These are phyloP conservation scores for Salix viminalis DNA, from an alignment of 345 rosid genomes.

Conservation along the genomic window DNA sequence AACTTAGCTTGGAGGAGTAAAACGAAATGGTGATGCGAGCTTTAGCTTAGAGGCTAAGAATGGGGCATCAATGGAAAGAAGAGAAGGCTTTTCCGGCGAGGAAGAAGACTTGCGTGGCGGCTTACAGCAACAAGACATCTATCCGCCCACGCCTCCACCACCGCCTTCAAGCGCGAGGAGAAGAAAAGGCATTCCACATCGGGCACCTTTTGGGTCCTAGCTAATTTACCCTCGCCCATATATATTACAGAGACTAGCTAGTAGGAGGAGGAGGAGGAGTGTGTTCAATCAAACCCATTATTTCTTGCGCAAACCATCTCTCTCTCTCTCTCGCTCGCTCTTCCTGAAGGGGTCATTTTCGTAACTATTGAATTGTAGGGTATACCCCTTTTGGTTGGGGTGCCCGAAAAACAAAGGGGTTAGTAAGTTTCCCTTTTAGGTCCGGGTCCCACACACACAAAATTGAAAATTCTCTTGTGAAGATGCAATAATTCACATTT, in stretches of 20 bases:
- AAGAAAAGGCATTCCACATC: slow-evolving; percentile 82
- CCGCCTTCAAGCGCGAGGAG: slow-evolving; percentile 63
- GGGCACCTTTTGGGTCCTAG: slow-evolving; percentile 76
- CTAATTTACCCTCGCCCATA: background rate
- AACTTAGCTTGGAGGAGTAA: slow-evolving; percentile 67
- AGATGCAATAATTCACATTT: slow-evolving; percentile 41
- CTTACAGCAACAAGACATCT: slow-evolving; percentile 45
- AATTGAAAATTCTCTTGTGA: slow-evolving; percentile 24
- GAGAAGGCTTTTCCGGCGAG: slow-evolving; percentile 39
- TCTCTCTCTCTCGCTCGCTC: background rate
- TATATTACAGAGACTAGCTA: background rate
- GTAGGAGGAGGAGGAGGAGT: background rate
- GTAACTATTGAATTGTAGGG: slow-evolving; percentile 23
- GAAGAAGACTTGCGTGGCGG: slow-evolving; percentile 62
- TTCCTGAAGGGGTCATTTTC: slow-evolving; percentile 19
- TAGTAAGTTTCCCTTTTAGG: slow-evolving; percentile 21
- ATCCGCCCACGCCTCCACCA: slow-evolving; percentile 53
- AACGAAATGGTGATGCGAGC: slow-evolving; percentile 55
- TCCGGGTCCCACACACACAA: slow-evolving; percentile 30
- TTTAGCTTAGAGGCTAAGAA: slow-evolving; percentile 42
- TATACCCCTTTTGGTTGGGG: slow-evolving; percentile 19
- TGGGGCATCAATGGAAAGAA: slow-evolving; percentile 38
- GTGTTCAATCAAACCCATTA: slow-evolving; percentile 5
- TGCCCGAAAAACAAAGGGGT: slow-evolving; percentile 24
- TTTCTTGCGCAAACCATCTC: slow-evolving; percentile 26